phyloP scores from a whole-genome alignment of 768 basidiomycete species.

The Tricholoma bakamatsutake region DNA sequence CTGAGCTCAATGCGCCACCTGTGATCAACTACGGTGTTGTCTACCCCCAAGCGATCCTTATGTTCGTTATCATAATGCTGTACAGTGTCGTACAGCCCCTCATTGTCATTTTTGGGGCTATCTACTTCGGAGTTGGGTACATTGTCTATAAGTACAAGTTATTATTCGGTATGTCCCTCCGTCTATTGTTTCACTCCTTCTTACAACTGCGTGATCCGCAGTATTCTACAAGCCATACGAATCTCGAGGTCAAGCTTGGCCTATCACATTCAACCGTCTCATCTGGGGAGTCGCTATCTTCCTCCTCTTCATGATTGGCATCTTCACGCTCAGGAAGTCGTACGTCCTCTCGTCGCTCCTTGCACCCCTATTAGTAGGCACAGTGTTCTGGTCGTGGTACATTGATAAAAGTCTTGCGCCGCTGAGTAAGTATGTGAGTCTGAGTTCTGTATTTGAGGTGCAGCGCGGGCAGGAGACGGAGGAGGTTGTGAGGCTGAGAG shows the following conservation, averaged over 20 bases:
- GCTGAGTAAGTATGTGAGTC: slow-evolving; percentile 75
- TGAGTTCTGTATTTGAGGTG: slow-evolving; percentile 85
- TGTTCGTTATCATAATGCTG: slow-evolving; percentile 91
- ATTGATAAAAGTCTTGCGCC: slow-evolving; percentile 62
- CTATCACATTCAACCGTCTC: slow-evolving; percentile 86
- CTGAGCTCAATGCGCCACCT: slow-evolving; percentile 94
- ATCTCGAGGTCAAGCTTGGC: slow-evolving; percentile 97
- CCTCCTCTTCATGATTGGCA: slow-evolving; percentile 94
- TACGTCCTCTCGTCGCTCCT: slow-evolving; percentile 51
- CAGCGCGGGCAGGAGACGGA: slow-evolving; percentile 84
- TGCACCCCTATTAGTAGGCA: slow-evolving; percentile 69
- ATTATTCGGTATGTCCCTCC: slow-evolving; percentile 69
- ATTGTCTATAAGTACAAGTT: slow-evolving; percentile 98
- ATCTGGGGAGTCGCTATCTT: slow-evolving; percentile 93
- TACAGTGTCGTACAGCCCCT: slow-evolving; percentile 96
- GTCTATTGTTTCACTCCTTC: background rate
- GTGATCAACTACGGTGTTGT: slow-evolving; percentile 98
- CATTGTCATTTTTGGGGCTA: slow-evolving; percentile 89
- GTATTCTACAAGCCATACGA: slow-evolving; percentile 99
- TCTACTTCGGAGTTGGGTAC: slow-evolving; percentile 96
- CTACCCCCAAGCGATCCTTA: slow-evolving; percentile 93
- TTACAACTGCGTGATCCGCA: slow-evolving; percentile 22
- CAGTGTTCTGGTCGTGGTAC: slow-evolving; percentile 77
- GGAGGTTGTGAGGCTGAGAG: slow-evolving; percentile 66
- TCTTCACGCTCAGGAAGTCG: slow-evolving; percentile 64